These are phyloP conservation scores for Tuber magnatum DNA, from an alignment of 495 filamentous ascomycete genomes.

Conservation along the genomic window DNA sequence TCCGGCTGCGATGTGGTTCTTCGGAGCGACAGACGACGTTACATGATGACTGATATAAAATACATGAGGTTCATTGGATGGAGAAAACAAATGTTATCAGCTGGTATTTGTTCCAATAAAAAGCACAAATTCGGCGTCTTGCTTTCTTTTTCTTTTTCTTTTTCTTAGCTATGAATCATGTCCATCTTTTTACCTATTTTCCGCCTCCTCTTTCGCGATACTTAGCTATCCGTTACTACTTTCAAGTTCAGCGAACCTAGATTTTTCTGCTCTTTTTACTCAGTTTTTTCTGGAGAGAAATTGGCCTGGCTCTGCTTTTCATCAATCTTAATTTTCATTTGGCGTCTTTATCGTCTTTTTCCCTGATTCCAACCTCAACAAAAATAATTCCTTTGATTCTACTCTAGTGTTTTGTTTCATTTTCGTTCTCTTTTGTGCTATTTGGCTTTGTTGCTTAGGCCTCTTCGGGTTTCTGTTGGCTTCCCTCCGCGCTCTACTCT, in stretches of 20 bases:
- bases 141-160: slow-evolving; percentile 9
- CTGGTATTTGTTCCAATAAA: slow-evolving; percentile 16
- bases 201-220: slow-evolving; percentile 7
- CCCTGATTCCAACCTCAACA: not conserved
- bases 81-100: not conserved
- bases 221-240: not conserved
- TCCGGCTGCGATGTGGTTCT: not conserved
- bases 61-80: not conserved
- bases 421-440: not conserved
- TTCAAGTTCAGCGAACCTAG: slow-evolving; percentile 24
- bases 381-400: slow-evolving; percentile 29
- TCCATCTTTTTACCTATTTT: slow-evolving; percentile 6
- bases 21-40: slow-evolving; percentile 3
- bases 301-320: not conserved
- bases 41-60: slow-evolving; percentile 1
- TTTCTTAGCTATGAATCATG: not conserved
- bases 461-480: not conserved
- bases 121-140: slow-evolving; percentile 17
- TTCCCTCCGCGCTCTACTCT: not conserved
- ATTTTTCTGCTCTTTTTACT: slow-evolving; percentile 18
- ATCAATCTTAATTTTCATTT: not conserved
- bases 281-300: not conserved
- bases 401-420: not conserved
- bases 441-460: not conserved
- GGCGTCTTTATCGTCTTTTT: not conserved